Conservation (phyloP, 768 basidiomycete genomes). For the Stropharia rugosoannulata region DNA sequence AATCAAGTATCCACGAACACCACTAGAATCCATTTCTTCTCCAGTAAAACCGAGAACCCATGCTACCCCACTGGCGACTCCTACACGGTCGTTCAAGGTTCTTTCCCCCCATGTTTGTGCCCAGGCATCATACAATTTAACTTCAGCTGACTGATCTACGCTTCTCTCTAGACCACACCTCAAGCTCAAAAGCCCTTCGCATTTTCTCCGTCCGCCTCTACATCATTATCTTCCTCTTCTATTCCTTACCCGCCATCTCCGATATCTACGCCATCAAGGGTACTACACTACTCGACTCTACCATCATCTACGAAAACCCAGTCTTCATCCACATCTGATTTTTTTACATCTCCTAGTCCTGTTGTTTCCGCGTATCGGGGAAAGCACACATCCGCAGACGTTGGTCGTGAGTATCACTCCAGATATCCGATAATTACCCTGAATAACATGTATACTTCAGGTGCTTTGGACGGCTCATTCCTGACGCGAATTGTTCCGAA, state of each 20-base stretch:
- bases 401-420: constrained; percentile 34
- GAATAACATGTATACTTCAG: constrained; percentile 17
- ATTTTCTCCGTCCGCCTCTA: constrained; percentile 31
- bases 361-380: constrained; percentile 42
- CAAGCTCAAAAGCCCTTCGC: constrained; percentile 44
- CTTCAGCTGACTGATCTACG: not conserved
- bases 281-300: constrained; percentile 34
- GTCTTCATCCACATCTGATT: constrained; percentile 31
- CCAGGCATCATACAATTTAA: not conserved
- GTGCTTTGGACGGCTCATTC: constrained; percentile 41
- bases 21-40: constrained; percentile 30
- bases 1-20: constrained; percentile 41
- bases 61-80: constrained; percentile 25
- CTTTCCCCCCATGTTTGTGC: constrained; percentile 41
- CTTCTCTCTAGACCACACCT: constrained; percentile 32
- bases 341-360: constrained; percentile 39
- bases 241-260: constrained; percentile 37
- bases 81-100: constrained; percentile 34
- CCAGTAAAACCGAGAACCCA: constrained; percentile 28
- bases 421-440: not conserved
- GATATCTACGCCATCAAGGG: constrained; percentile 38
- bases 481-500: constrained; percentile 22
- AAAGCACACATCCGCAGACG: constrained; percentile 31
- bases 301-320: constrained; percentile 30
- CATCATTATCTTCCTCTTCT: constrained; percentile 18